Evolutionary conservation across 495 filamentous ascomycete genomes (phyloP), one percentile per base, ranked within the genome.

Genomic region (Xylaria scruposa): DNA sequence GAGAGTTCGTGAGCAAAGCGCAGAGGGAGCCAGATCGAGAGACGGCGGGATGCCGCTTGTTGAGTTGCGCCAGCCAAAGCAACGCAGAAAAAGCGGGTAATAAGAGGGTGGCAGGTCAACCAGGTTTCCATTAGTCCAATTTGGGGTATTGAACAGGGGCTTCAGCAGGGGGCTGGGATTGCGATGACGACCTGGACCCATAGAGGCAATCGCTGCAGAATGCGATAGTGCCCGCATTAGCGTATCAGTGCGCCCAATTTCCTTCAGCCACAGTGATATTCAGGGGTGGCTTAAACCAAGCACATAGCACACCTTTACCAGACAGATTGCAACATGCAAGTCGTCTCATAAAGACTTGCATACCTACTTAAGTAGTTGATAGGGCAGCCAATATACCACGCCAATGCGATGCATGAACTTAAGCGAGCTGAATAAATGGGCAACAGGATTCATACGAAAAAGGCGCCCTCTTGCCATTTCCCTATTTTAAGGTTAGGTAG

Each of bases 41-140:
- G 76, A 77, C 31, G 68, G 71, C 68, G 31, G 67, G 54, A 69
- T 69, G 56, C 51, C 63, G 58, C 46, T 63, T 53, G 68, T 63
- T 63, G 58, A 67, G 47, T 53, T 53, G 66, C 66, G 53, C 49
- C 66, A 68, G 53, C 51, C 49, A 46, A 58, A 71, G 60, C 69
- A 58, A 65, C 36, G 70, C 68, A 70, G 74, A 74, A 73, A 70
- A 70, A 74, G 77, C 65, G 75, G 74, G 60, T 76, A 71, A 77
- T 72, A 68, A 68, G 70, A 68, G 70, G 77, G 77, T 79, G 77
- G 77, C 77, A 77, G 77, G 77, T 79, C 75, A 79, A 79, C 77
- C 70, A 74, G 65, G 38, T 54, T 53, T 66, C 61, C 38, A 9
- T 64, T 64, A 47, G 36, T 21, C 61, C 61, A 64, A 44, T 64